A percentile compares a stretch with the other conserved stretches of the same genome.
phyloP scores from a whole-genome alignment of 345 rosid species.

The Eucalyptus microcorys region DNA sequence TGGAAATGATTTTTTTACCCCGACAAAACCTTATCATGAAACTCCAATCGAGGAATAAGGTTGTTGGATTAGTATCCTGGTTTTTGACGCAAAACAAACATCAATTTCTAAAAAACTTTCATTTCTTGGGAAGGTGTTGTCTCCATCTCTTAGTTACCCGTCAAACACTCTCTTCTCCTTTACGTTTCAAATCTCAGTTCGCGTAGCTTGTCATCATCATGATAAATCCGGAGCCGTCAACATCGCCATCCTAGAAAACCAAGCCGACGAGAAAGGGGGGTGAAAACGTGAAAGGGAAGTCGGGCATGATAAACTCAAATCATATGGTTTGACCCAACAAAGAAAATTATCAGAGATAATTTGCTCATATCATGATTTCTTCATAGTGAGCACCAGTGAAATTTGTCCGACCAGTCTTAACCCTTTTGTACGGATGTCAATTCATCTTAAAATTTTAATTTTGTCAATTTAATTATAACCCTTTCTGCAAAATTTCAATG shows the following conservation, averaged over 20 bases:
- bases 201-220: background rate
- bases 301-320: background rate
- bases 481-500: background rate
- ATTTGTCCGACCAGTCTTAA: fast-evolving
- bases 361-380: background rate
- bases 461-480: fast-evolving
- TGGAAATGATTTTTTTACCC: background rate
- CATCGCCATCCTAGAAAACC: background rate
- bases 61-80: background rate
- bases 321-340: background rate
- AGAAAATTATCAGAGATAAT: background rate
- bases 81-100: background rate
- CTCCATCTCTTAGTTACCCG: background rate
- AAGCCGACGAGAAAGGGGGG: background rate
- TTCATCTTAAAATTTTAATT: background rate
- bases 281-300: background rate
- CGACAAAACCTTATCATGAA: background rate
- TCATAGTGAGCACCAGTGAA: fast-evolving
- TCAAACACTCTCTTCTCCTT: background rate
- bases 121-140: background rate
- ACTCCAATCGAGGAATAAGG: background rate
- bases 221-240: background rate
- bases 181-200: background rate
- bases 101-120: background rate
- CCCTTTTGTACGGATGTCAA: fast-evolving